Base-by-base conservation (phyloP, 2,329 filamentous ascomycete genomes). In the Elsinoe ampelina region DNA sequence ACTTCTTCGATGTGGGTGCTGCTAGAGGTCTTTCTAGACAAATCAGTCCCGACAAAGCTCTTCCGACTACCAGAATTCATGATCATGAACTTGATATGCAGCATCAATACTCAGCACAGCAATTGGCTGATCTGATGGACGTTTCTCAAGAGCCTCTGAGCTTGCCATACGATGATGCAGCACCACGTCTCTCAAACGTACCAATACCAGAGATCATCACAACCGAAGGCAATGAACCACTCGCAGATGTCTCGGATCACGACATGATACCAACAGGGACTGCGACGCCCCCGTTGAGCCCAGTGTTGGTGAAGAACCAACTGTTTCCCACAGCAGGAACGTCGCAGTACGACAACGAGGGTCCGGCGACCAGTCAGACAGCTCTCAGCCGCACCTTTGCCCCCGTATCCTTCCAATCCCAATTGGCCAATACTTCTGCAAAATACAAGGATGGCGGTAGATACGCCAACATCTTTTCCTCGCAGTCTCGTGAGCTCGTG, bases 1-100 rank as follows among this genome's bases (percentile, higher is more conserved):
- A 81, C 66, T 92, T 91, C 68, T 92, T 92, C 63, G 87, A 92
- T 63, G 83, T 86, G 59, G 73, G 72, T 47, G 72, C 68, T 41
- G 35, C 35, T 17, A 48, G 45, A 20, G 48, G 47, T 10, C 43
- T 47, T 15, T 48, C 51, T 26, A 41, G 48, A 51, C 51, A 41
- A n/a, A 51, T 50, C 34, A 50, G 57, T 41, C 57, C 58, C 15
- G 59, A 63, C 20, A 66, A 65, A 55, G 64, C 66, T 5, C 59
- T 68, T 6, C 39, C 26, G 2, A 8, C 19, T 13, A 36, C 39
- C 20, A 26, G 36, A 39, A 3, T 7, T n/a, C 36, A 39, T n/a
- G 36, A 19, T 39, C 11, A 39, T 39, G 13, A 39, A n/a, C 5
- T 19, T 30, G 41, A 45, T 13, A 19, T 22, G 12, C 20, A 11